These are phyloP conservation scores for Peterozyma toletana DNA, from an alignment of 805 yeast genomes.

Conservation along the genomic window DNA sequence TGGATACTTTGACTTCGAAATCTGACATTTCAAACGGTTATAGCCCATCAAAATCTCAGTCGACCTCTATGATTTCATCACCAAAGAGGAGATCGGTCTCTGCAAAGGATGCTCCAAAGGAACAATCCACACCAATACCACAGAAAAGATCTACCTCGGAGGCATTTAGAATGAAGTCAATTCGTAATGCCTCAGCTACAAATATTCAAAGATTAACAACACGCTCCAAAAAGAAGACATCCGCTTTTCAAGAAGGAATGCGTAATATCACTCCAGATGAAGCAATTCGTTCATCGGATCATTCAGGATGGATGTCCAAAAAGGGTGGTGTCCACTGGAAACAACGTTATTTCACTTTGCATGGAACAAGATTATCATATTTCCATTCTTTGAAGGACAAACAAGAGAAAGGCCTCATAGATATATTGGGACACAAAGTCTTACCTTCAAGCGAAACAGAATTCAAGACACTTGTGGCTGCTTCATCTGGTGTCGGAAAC, in stretches of 20 bases:
- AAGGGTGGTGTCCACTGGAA: slow-evolving; percentile 88
- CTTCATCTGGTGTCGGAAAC: slow-evolving; percentile 90
- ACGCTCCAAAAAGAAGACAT: slow-evolving; percentile 56
- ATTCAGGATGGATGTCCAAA: slow-evolving; percentile 95
- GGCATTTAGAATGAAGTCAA: slow-evolving; percentile 40
- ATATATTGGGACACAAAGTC: slow-evolving; percentile 91
- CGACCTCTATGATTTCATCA: slow-evolving; percentile 4
- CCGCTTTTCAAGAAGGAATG: slow-evolving; percentile 87
- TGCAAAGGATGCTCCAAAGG: slow-evolving; percentile 32
- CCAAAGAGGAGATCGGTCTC: slow-evolving; percentile 44
- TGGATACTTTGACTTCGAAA: slow-evolving; percentile 7
- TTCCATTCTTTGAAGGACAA: slow-evolving; percentile 72
- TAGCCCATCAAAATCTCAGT: background rate
- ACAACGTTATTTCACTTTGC: slow-evolving; percentile 75
- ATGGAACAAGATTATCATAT: slow-evolving; percentile 89
- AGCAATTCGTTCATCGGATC: slow-evolving; percentile 67
- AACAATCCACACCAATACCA: slow-evolving; percentile 9
- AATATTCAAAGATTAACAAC: slow-evolving; percentile 35
- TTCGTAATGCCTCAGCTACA: slow-evolving; percentile 48
- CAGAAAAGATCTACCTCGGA: slow-evolving; percentile 29
- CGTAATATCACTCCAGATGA: slow-evolving; percentile 67
- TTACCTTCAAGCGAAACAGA: slow-evolving; percentile 71
- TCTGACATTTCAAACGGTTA: slow-evolving; percentile 12
- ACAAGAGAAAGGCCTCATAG: slow-evolving; percentile 87
- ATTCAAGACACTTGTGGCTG: slow-evolving; percentile 76